Evolutionary conservation across 2,329 filamentous ascomycete genomes (phyloP).

Genomic region (Pyrenochaeta sp.): DNA sequence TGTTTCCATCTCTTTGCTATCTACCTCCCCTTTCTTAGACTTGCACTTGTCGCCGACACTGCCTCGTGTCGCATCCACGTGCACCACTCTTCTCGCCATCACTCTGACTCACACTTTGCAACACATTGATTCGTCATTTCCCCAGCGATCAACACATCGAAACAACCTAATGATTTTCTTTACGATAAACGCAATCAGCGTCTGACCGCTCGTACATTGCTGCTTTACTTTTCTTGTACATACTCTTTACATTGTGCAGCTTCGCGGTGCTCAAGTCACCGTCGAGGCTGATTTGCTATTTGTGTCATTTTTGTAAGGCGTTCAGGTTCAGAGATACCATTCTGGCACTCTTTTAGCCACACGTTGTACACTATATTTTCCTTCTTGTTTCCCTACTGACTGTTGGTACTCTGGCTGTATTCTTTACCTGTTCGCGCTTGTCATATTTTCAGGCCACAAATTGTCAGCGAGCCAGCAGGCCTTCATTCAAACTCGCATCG

Average conservation of each 20-base stretch:
- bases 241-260: slow-evolving; percentile 35
- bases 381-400: slow-evolving; percentile 6
- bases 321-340: slow-evolving; percentile 38
- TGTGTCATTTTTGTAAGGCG: slow-evolving; percentile 26
- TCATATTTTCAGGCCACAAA: slow-evolving; percentile 20
- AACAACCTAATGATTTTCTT: slow-evolving; percentile 18
- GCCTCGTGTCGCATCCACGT: slow-evolving; percentile 20
- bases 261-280: slow-evolving; percentile 22
- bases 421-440: slow-evolving; percentile 8
- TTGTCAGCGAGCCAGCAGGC: slow-evolving; percentile 13
- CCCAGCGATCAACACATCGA: not conserved
- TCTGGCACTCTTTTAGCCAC: slow-evolving; percentile 43
- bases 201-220: slow-evolving; percentile 8
- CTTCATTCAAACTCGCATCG: not conserved
- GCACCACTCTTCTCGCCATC: slow-evolving; percentile 24
- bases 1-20: slow-evolving; percentile 14
- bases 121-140: slow-evolving; percentile 5
- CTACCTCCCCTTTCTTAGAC: slow-evolving; percentile 29
- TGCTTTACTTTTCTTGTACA: slow-evolving; percentile 41
- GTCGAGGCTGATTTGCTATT: slow-evolving; percentile 21
- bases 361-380: slow-evolving; percentile 41
- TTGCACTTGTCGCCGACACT: slow-evolving; percentile 13
- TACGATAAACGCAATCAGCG: slow-evolving; percentile 17
- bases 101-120: slow-evolving; percentile 29
- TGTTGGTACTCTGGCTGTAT: slow-evolving; percentile 2